Percentiles rank a stretch among this genome's conserved stretches.
These are phyloP conservation scores for Diospyros lotus DNA, from an alignment of 148 eudicot species.

Conservation along the genomic window DNA sequence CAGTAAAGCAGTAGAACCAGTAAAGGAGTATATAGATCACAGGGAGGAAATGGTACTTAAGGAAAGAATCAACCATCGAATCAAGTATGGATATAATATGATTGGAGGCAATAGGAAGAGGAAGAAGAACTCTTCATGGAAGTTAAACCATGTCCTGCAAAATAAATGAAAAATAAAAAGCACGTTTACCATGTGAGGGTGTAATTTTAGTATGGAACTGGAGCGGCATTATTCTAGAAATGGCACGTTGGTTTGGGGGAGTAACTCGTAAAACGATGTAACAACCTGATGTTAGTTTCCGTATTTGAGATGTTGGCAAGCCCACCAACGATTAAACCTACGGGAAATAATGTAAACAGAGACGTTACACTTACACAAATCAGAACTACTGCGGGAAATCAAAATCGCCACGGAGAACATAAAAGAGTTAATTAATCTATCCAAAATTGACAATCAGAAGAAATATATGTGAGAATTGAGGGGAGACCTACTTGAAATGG, in stretches of 20 bases:
- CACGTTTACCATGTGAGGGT: not conserved
- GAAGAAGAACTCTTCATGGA: slow-evolving; percentile 99
- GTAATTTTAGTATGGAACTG: too few relatives aligned
- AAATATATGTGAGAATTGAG: not conserved
- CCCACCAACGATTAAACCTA: slow-evolving; percentile 95
- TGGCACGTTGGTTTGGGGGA: not conserved
- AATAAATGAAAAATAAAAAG: not conserved
- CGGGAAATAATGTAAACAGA: slow-evolving; percentile 13
- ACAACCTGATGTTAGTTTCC: slow-evolving; percentile 85
- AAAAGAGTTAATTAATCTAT: not conserved
- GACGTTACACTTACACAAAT: too few relatives aligned
- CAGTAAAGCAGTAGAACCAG: not conserved
- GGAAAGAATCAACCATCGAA: not conserved
- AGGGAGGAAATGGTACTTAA: not conserved
- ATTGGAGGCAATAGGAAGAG: slow-evolving; percentile 93
- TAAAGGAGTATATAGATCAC: not conserved
- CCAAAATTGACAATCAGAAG: not conserved
- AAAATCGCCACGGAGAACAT: not conserved
- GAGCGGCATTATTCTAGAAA: not conserved
- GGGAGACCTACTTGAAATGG: not conserved
- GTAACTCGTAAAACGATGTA: not conserved
- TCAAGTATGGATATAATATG: slow-evolving; percentile 77
- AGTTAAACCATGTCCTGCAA: slow-evolving; percentile 94
- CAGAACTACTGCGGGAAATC: too few relatives aligned
- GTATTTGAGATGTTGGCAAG: slow-evolving; percentile 93